These are phyloP conservation scores for Lactuca sativa DNA, from an alignment of 129 eudicot species.

Conservation along the genomic window DNA sequence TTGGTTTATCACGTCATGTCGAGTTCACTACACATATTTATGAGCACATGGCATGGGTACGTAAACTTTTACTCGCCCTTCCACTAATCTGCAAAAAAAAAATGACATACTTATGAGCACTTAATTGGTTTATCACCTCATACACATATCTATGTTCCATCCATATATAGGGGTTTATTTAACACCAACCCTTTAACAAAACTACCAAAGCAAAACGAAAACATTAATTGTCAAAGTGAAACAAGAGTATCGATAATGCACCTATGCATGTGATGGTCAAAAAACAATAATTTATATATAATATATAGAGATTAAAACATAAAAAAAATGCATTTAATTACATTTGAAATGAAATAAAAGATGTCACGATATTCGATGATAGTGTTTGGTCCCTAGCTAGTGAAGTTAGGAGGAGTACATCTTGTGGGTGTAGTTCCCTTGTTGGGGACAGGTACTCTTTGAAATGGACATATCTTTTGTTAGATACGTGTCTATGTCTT, in stretches of 20 bases:
- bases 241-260: neutral
- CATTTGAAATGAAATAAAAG: neutral
- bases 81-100: neutral
- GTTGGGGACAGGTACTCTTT: slow-evolving; percentile 23
- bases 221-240: neutral
- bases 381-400: slow-evolving; percentile 26
- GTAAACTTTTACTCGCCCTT: too few relatives aligned
- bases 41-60: neutral
- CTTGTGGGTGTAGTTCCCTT: slow-evolving; percentile 27
- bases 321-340: neutral
- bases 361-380: neutral
- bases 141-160: too few relatives aligned
- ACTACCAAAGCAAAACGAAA: neutral
- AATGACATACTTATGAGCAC: neutral
- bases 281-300: neutral
- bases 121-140: too few relatives aligned
- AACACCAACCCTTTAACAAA: too few relatives aligned
- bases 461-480: slow-evolving; percentile 14
- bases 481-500: slow-evolving; percentile 13
- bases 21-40: neutral
- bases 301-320: too few relatives aligned
- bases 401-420: neutral
- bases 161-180: too few relatives aligned
- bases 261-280: neutral
- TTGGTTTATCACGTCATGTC: neutral